A percentile compares a stretch with the other conserved stretches of the same genome.
Conservation (phyloP, 2,329 filamentous ascomycete species). For the Scytalidium lignicola region DNA sequence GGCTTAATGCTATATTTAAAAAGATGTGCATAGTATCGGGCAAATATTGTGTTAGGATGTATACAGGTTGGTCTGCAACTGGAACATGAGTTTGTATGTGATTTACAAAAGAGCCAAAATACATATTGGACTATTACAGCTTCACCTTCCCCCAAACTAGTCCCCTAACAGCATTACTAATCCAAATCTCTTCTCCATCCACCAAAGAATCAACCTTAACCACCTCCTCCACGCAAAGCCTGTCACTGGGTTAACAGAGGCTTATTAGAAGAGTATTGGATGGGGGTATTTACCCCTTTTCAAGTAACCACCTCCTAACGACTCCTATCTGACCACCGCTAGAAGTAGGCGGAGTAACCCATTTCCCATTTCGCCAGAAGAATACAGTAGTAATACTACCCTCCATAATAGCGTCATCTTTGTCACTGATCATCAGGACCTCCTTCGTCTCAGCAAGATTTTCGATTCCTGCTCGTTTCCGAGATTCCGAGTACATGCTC, state of each 20-base stretch:
- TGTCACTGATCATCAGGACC: conserved; percentile 65
- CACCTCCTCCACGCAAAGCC: conserved; percentile 59
- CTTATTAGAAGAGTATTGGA: not conserved
- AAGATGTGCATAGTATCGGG: too few species aligned
- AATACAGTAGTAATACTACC: conserved; percentile 79
- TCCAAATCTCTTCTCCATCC: conserved; percentile 75
- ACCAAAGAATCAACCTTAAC: conserved; percentile 55
- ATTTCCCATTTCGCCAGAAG: conserved; percentile 65
- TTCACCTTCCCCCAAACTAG: conserved; percentile 51
- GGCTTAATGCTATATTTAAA: too few species aligned
- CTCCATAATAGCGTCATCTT: conserved; percentile 69
- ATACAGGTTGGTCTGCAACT: too few species aligned
- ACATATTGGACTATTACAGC: conserved; percentile 4
- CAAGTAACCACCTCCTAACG: conserved; percentile 76
- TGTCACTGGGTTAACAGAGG: conserved; percentile 27
- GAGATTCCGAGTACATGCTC: conserved; percentile 64
- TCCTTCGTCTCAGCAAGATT: conserved; percentile 51
- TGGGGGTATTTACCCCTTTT: conserved; percentile 44
- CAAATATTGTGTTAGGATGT: too few species aligned
- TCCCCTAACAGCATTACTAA: conserved; percentile 83
- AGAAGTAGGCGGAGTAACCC: conserved; percentile 76
- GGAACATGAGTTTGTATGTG: too few species aligned
- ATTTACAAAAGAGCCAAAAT: too few species aligned
- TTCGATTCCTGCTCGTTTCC: conserved; percentile 53
- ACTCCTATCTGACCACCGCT: conserved; percentile 81